Percentiles rank a stretch among this genome's conserved stretches.
Conservation (phyloP, 2,329 filamentous ascomycete species). For the Aureobasidium sp. region DNA sequence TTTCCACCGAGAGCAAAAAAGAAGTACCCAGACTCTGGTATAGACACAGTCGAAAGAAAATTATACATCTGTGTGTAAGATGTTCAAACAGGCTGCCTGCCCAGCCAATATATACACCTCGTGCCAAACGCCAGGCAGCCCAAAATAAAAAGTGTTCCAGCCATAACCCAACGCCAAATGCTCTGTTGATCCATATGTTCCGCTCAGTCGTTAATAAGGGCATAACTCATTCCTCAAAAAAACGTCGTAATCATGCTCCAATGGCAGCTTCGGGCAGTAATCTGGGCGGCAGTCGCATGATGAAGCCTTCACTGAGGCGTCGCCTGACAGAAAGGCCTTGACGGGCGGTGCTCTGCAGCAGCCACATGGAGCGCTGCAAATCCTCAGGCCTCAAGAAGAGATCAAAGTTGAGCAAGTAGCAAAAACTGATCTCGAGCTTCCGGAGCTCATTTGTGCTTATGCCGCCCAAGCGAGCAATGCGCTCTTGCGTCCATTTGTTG, state of each 20-base stretch:
- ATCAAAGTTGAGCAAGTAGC: conserved; percentile 70
- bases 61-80: neutral
- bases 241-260: conserved; percentile 5
- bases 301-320: conserved; percentile 26
- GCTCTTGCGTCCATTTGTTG: conserved; percentile 74
- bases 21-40: neutral
- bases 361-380: conserved; percentile 28
- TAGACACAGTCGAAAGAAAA: neutral
- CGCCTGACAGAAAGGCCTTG: conserved; percentile 23
- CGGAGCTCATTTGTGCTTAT: conserved; percentile 77
- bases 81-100: neutral
- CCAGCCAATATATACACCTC: conserved; percentile 8
- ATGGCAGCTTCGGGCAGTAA: conserved; percentile 1
- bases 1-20: neutral
- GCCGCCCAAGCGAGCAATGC: conserved; percentile 81
- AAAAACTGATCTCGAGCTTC: conserved; percentile 70
- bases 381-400: conserved; percentile 38
- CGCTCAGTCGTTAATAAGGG: neutral
- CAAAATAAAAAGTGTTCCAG: neutral
- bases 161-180: conserved; percentile 6
- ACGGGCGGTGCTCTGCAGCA: conserved; percentile 29
- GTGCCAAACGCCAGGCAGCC: neutral
- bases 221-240: neutral
- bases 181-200: neutral
- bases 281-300: conserved; percentile 25